Evolutionary conservation across 1,284 basidiomycete species (phyloP).

Genomic region (Naganishia cerealis): DNA sequence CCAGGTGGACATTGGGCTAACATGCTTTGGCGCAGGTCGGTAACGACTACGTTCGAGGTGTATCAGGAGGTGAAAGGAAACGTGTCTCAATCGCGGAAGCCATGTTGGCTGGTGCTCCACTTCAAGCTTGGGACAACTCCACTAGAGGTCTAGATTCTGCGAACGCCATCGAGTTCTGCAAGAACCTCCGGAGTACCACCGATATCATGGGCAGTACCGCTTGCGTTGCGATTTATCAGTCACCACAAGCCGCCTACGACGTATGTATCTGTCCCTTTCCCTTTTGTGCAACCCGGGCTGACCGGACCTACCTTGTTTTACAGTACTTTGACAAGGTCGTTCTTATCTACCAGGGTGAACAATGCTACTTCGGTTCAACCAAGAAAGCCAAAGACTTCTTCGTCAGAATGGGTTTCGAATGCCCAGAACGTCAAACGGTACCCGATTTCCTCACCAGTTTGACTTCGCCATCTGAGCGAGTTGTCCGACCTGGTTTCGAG

Average conservation of each 20-base stretch:
- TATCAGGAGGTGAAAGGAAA: constrained; percentile 60
- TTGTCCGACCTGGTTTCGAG: constrained; percentile 58
- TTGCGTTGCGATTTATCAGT: constrained; percentile 57
- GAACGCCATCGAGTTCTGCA: constrained; percentile 60
- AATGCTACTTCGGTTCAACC: constrained; percentile 77
- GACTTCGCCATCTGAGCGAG: constrained; percentile 65
- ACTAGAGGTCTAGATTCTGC: constrained; percentile 61
- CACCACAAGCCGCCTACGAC: constrained; percentile 58
- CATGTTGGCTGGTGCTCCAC: constrained; percentile 47
- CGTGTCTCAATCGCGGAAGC: constrained; percentile 60
- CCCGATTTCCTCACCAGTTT: constrained; percentile 64
- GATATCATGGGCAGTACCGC: constrained; percentile 53
- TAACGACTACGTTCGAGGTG: constrained; percentile 55
- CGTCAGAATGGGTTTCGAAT: constrained; percentile 70
- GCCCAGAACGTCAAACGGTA: constrained; percentile 53
- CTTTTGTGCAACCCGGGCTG: neutral
- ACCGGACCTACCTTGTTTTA: constrained; percentile 35
- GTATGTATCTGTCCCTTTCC: constrained; percentile 35
- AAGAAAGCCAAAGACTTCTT: constrained; percentile 75
- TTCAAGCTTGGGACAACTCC: constrained; percentile 56
- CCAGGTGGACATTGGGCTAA: neutral
- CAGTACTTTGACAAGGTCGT: constrained; percentile 68
- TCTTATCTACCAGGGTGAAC: constrained; percentile 76
- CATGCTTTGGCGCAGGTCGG: constrained; percentile 42
- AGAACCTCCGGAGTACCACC: constrained; percentile 57